phyloP scores from a whole-genome alignment of 805 yeast genomes.

The Saccharomycopsis synnaedendra region DNA sequence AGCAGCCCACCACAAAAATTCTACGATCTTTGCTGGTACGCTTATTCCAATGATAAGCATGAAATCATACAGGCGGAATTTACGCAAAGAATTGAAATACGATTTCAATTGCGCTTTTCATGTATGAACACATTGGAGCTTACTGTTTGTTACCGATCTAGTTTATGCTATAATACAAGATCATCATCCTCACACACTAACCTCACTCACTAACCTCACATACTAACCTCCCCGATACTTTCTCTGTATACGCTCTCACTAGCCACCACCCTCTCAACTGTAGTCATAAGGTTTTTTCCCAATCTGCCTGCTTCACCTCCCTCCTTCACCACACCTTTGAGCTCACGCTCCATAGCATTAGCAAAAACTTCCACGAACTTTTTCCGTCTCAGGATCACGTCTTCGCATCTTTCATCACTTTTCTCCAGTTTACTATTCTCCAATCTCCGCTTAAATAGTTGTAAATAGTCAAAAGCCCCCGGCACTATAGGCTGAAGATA shows the following conservation, averaged over 20 bases:
- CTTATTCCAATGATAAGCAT: too few relatives aligned
- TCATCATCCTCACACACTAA: too few relatives aligned
- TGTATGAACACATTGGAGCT: too few relatives aligned
- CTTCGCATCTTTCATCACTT: conserved; percentile 45
- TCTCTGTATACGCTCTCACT: conserved; percentile 11
- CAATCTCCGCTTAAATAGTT: conserved; percentile 39
- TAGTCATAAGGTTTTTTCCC: conserved; percentile 21
- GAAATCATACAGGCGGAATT: too few relatives aligned
- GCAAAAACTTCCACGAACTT: conserved; percentile 46
- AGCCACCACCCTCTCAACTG: conserved; percentile 1
- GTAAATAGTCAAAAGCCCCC: conserved; percentile 53
- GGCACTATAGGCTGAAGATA: conserved; percentile 47
- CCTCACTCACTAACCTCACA: too few relatives aligned
- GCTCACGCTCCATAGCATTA: conserved; percentile 40
- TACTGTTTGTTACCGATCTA: too few relatives aligned
- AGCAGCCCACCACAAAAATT: too few relatives aligned
- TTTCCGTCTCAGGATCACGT: conserved; percentile 41
- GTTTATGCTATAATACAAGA: too few relatives aligned
- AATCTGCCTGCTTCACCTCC: conserved; percentile 63
- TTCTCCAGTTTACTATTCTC: conserved; percentile 25
- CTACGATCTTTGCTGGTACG: too few relatives aligned
- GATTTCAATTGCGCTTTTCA: too few relatives aligned
- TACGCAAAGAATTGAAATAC: too few relatives aligned
- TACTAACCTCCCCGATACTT: conserved; percentile 6
- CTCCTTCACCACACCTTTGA: conserved; percentile 43